These are phyloP conservation scores for Setomelanomma holmii DNA, from an alignment of 2,329 filamentous ascomycete genomes.

Conservation along the genomic window DNA sequence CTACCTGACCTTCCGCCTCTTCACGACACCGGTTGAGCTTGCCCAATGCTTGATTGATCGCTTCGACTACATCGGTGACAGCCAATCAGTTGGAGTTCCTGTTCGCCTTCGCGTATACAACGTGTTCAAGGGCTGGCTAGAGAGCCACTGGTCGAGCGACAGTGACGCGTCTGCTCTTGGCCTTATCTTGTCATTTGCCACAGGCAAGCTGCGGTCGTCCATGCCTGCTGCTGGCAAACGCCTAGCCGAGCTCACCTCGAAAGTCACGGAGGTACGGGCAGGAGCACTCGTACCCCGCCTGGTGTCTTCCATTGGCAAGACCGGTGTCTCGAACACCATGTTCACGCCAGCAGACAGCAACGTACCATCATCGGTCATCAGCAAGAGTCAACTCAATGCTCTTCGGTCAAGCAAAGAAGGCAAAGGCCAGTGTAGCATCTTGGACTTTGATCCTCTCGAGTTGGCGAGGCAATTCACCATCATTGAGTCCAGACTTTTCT, in stretches of 20 bases:
- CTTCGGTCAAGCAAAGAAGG: slow-evolving; percentile 78
- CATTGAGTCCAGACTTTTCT: slow-evolving; percentile 91
- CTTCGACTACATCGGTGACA: slow-evolving; percentile 89
- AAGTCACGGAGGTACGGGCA: slow-evolving; percentile 74
- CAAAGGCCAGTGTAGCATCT: slow-evolving; percentile 72
- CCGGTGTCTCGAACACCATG: slow-evolving; percentile 74
- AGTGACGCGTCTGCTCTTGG: slow-evolving; percentile 78
- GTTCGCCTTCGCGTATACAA: slow-evolving; percentile 94
- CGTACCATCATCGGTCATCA: slow-evolving; percentile 72
- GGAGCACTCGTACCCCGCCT: slow-evolving; percentile 80
- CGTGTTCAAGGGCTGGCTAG: slow-evolving; percentile 95
- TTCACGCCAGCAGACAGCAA: slow-evolving; percentile 75
- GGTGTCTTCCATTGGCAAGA: slow-evolving; percentile 87
- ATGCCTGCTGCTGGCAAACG: slow-evolving; percentile 81
- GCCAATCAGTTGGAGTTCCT: slow-evolving; percentile 74
- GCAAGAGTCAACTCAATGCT: slow-evolving; percentile 76
- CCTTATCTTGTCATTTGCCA: slow-evolving; percentile 81
- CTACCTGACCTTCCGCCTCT: slow-evolving; percentile 93
- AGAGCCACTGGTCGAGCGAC: slow-evolving; percentile 90
- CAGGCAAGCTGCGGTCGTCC: slow-evolving; percentile 69
- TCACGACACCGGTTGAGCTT: slow-evolving; percentile 81
- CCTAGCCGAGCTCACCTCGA: slow-evolving; percentile 79
- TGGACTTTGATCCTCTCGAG: slow-evolving; percentile 92
- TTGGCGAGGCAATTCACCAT: slow-evolving; percentile 90
- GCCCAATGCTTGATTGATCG: slow-evolving; percentile 85